These are phyloP conservation scores for Zygosaccharomyces gambellarensis DNA, from an alignment of 805 yeast species.

Conservation along the genomic window DNA sequence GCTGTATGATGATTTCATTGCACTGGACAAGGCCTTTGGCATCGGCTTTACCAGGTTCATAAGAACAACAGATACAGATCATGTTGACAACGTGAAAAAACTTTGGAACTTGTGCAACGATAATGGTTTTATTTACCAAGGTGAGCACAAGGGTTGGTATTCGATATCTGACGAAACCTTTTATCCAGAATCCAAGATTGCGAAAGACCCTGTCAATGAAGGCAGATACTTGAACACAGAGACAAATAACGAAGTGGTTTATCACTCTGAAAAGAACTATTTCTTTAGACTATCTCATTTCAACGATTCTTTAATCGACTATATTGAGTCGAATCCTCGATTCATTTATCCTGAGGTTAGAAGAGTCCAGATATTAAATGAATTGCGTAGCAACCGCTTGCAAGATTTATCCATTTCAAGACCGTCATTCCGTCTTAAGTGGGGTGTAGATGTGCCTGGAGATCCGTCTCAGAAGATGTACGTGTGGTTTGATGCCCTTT, in stretches of 20 bases:
- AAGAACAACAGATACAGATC: constrained; percentile 86
- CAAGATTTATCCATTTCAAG: constrained; percentile 82
- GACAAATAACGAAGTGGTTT: constrained; percentile 68
- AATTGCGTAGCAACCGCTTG: constrained; percentile 46
- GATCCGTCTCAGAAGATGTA: constrained; percentile 76
- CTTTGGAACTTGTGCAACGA: constrained; percentile 64
- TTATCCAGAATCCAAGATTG: constrained; percentile 76
- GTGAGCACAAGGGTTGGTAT: constrained; percentile 90
- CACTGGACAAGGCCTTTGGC: constrained; percentile 53
- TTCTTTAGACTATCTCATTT: constrained; percentile 72
- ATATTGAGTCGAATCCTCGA: constrained; percentile 44
- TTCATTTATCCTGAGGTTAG: constrained; percentile 66
- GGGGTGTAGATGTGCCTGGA: constrained; percentile 90
- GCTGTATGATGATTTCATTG: constrained; percentile 58
- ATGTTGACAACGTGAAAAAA: constrained; percentile 53
- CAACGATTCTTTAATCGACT: constrained; percentile 47
- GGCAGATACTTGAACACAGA: constrained; percentile 45
- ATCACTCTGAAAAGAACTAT: constrained; percentile 78
- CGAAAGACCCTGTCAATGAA: constrained; percentile 25
- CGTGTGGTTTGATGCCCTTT: constrained; percentile 95
- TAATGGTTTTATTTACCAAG: constrained; percentile 71
- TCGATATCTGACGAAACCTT: constrained; percentile 92
- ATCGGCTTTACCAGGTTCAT: constrained; percentile 72
- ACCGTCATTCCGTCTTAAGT: constrained; percentile 66
- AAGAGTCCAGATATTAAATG: constrained; percentile 50